Base-by-base conservation (phyloP, 805 yeast genomes). In the Saccharomycopsis sp. region DNA sequence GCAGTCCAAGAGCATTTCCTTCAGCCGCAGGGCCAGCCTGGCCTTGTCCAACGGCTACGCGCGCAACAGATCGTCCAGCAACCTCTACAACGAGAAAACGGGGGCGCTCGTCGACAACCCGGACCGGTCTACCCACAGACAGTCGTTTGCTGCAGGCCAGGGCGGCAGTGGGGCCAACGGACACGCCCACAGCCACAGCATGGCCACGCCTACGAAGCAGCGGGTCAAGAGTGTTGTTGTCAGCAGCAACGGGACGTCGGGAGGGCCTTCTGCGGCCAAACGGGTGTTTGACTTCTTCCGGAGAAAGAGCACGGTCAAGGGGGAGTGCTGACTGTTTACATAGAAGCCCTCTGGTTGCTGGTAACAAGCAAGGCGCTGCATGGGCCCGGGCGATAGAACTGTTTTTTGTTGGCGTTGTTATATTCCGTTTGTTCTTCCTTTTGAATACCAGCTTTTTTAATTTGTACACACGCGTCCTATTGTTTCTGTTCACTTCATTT, bases 221-320 rank as follows among this genome's bases (percentile, higher is more conserved):
- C 53, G 59, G 50, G 57, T 59, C 24, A 56, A 53, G 37, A 56
- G 57, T 34, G 53, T 40, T 23, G 48, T 53, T 20, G 41, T 47
- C 24, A 41, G 29, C 24, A n/a, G 53, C 14, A 44, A 18, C 14
- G n/a, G 34, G 12, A 50, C 40, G 8, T 24, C 34, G 16, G 29
- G 54, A 2, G 40, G 48, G 3, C 53, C 37, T 16, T 84, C 91
- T 52, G 85, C 94, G 1, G 90, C 94, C 3, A 82, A 84, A 67
- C 83, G 82, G 65, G 91, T 86, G 8, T 81, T 86, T 79, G 91
- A 85, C 68, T 86, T 86, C 68, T 85, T 86, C 74, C 85, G 85
- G 67, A 79, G 91, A 71, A 80, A 89, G 71, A 81, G 79, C 62
- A 68, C 47, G 34, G 60, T 52, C n/a, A 53, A 67, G 70, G 24